These are phyloP conservation scores for Hypoxylon sp. DNA, from an alignment of 2,329 filamentous ascomycete species.

Conservation along the genomic window DNA sequence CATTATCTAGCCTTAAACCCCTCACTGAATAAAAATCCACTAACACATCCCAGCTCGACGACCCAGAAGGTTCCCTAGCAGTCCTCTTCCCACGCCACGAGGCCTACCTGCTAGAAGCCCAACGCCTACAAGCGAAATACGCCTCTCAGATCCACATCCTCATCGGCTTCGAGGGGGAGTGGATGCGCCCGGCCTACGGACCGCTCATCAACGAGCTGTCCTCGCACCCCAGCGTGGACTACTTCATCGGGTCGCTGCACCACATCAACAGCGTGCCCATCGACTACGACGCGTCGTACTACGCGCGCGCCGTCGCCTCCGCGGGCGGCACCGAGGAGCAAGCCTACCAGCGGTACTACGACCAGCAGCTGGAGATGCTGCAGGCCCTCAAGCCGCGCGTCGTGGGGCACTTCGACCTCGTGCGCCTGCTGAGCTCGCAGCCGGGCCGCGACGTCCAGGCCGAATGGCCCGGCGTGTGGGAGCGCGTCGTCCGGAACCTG, in stretches of 20 bases:
- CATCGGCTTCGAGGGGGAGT: slow-evolving; percentile 94
- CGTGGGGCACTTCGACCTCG: slow-evolving; percentile 94
- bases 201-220: slow-evolving; percentile 72
- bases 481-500: slow-evolving; percentile 80
- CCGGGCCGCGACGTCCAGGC: slow-evolving; percentile 72
- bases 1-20: background rate
- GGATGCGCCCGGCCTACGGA: slow-evolving; percentile 79
- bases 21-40: slow-evolving; percentile 10
- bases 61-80: slow-evolving; percentile 65
- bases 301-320: slow-evolving; percentile 71
- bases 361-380: slow-evolving; percentile 88
- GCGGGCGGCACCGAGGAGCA: slow-evolving; percentile 70
- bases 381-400: slow-evolving; percentile 78
- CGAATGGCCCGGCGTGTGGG: slow-evolving; percentile 77
- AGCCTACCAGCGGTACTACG: slow-evolving; percentile 90
- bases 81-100: slow-evolving; percentile 71
- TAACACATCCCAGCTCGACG: slow-evolving; percentile 61
- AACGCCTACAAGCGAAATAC: slow-evolving; percentile 79
- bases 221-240: slow-evolving; percentile 78
- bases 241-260: slow-evolving; percentile 94
- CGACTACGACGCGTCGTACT: slow-evolving; percentile 82
- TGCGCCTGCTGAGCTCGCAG: slow-evolving; percentile 82
- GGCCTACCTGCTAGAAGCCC: slow-evolving; percentile 82
- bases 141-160: slow-evolving; percentile 80
- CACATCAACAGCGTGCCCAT: slow-evolving; percentile 90